phyloP scores from a whole-genome alignment of 176 grass and related monocot genomes.

The Oryza punctata region DNA sequence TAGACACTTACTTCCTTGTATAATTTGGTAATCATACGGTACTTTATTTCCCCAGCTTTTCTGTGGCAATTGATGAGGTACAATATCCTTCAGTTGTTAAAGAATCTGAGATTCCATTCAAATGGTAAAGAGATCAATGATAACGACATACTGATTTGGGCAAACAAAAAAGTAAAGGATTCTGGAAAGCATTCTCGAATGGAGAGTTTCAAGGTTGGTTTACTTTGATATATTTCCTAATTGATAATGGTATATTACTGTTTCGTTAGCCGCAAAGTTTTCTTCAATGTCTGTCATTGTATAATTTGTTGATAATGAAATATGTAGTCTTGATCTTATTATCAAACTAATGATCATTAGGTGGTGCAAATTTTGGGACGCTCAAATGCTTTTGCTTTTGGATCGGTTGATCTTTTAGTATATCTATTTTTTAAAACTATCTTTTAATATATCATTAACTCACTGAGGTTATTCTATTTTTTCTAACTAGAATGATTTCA shows the following conservation, averaged over 20 bases:
- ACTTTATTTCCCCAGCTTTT: conserved; percentile 51
- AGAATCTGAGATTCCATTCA: conserved; percentile 67
- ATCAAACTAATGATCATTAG: conserved; percentile 9
- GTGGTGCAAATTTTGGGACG: too few species aligned
- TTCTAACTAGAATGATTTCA: too few species aligned
- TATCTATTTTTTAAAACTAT: too few species aligned
- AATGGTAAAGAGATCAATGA: conserved; percentile 69
- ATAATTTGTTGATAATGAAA: conserved; percentile 7
- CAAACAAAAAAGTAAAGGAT: conserved; percentile 66
- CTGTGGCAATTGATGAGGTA: conserved; percentile 84
- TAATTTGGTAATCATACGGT: conserved; percentile 7
- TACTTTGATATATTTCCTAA: conserved; percentile 30
- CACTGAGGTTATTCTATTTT: too few species aligned
- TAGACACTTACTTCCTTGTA: not conserved
- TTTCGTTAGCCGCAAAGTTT: not conserved
- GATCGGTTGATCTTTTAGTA: too few species aligned
- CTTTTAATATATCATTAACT: too few species aligned
- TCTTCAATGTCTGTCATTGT: conserved; percentile 2
- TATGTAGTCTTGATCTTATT: not conserved
- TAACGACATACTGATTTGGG: conserved; percentile 70
- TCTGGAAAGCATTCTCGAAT: conserved; percentile 60
- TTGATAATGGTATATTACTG: not conserved
- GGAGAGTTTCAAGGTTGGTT: conserved; percentile 73
- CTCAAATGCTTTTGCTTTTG: too few species aligned
- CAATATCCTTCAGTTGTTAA: conserved; percentile 79